Base-by-base conservation (phyloP, 768 basidiomycete genomes). In the Gelatoporia subvermispora region DNA sequence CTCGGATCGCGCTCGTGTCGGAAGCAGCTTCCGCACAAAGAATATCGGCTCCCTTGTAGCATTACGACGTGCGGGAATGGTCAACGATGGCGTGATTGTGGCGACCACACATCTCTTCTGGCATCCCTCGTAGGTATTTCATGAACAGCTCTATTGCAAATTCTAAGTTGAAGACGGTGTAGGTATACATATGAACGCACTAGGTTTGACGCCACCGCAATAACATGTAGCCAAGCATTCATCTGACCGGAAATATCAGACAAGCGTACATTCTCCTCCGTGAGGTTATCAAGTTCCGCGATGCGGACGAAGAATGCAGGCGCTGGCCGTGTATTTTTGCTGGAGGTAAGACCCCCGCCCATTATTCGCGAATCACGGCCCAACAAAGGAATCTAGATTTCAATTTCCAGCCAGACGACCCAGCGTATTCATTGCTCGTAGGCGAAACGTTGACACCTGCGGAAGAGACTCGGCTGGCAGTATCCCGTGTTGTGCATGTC, bases 51-150 rank as follows among this genome's bases (percentile, higher is more conserved):
- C 79, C 42, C 64, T 97, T 23, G 76, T 89, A 17, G 85, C 85
- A 1, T 68, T 98, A 45, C 70, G 72, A 54, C 69, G 68, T 39
- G 62, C 68, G 5, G 67, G 65, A 8, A 56, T 71, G 15, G 57
- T 68, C 22, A 50, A 60, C 7, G 67, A 71, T 35, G 90, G 93
- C 3, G 65, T 91, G 28, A 68, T 95, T 35, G 69, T 94, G 13
- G 90, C 82, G 2, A 96, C 94, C 1, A 93, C 93, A 0, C 94
- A 97, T 69, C 71, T 95, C 20, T 97, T 96, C 65, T 97, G 94
- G 94, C 93, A 95, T 67, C 93, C 93, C 4, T 78, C 76, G 83
- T 92, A 66, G 49, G 78, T 70, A 10, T 42, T 3, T 54, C 37
- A 31, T n/a, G 18, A 4, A 45, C 11, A 10, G 21, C n/a, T n/a